phyloP scores from a whole-genome alignment of 2,329 filamentous ascomycete genomes.

The Domatiomyces catenatus region DNA sequence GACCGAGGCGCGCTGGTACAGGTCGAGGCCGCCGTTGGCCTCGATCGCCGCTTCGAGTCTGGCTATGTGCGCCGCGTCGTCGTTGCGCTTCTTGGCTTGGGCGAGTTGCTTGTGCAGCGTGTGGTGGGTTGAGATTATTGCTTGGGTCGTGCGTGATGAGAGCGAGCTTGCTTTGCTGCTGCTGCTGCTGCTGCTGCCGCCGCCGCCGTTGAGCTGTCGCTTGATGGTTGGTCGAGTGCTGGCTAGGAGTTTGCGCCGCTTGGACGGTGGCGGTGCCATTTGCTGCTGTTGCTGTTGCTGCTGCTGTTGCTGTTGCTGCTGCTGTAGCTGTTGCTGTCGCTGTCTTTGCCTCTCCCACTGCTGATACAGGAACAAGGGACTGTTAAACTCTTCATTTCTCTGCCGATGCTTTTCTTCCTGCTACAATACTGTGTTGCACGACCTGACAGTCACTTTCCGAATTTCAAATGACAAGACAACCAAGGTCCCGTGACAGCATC shows the following conservation, averaged over 20 bases:
- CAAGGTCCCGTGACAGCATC: not conserved
- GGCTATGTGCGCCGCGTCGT: conserved; percentile 26
- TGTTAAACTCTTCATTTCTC: not conserved
- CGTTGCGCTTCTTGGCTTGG: conserved; percentile 33
- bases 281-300: no score
- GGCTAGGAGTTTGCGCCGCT: not conserved
- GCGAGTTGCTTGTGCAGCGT: conserved; percentile 42
- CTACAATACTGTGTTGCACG: not conserved
- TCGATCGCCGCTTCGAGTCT: conserved; percentile 36
- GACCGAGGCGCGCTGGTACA: conserved; percentile 48
- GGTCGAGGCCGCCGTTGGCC: conserved; percentile 42
- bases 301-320: no score
- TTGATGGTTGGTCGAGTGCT: not conserved
- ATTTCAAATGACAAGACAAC: not conserved
- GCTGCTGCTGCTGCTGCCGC: not conserved
- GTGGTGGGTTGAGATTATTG: conserved; percentile 45
- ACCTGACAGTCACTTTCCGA: no score
- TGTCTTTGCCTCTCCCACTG: not conserved
- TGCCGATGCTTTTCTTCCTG: not conserved
- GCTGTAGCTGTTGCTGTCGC: not conserved
- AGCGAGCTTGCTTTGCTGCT: not conserved
- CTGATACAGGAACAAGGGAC: not conserved
- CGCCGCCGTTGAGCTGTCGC: not conserved
- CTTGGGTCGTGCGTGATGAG: conserved; percentile 39
- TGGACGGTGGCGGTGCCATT: not conserved